Conservation (phyloP, 768 basidiomycete species). For the Podaxis sp. region DNA sequence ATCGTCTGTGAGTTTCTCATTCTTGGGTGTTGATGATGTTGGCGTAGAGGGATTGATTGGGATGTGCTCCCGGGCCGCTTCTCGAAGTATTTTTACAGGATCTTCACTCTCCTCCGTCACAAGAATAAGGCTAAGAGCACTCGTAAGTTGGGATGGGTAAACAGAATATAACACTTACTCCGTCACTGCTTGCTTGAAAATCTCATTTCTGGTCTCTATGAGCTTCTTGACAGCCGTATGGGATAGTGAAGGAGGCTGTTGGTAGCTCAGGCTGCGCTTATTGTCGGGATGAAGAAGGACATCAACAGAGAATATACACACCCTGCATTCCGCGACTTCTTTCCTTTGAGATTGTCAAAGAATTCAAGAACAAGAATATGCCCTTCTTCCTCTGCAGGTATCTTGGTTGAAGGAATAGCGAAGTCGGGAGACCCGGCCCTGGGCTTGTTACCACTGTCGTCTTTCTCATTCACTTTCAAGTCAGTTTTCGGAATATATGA, state of each 20-base stretch:
- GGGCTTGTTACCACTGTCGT: slow-evolving; percentile 9
- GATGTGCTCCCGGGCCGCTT: slow-evolving; percentile 65
- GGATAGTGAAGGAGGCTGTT: slow-evolving; percentile 37
- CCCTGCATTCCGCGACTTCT: slow-evolving; percentile 27
- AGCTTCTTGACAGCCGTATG: slow-evolving; percentile 62
- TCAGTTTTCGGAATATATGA: slow-evolving; percentile 71
- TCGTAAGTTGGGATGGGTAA: background rate
- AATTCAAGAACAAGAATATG: slow-evolving; percentile 46
- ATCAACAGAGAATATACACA: slow-evolving; percentile 11
- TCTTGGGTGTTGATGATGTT: slow-evolving; percentile 14
- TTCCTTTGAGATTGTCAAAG: slow-evolving; percentile 30
- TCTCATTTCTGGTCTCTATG: slow-evolving; percentile 63
- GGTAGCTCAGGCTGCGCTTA: slow-evolving; percentile 17
- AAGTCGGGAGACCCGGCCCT: slow-evolving; percentile 18
- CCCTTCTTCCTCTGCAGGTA: slow-evolving; percentile 23
- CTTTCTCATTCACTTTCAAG: slow-evolving; percentile 43
- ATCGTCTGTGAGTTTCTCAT: background rate
- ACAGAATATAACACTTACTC: slow-evolving; percentile 39
- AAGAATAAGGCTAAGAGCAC: slow-evolving; percentile 45
- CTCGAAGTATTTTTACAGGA: slow-evolving; percentile 56
- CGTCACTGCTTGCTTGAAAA: slow-evolving; percentile 60
- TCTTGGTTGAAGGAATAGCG: slow-evolving; percentile 40
- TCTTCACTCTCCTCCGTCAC: slow-evolving; percentile 53
- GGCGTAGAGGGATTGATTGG: slow-evolving; percentile 53
- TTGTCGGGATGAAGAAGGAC: background rate